These are phyloP conservation scores for Penicillium canescens DNA, from an alignment of 495 filamentous ascomycete genomes.

Conservation along the genomic window DNA sequence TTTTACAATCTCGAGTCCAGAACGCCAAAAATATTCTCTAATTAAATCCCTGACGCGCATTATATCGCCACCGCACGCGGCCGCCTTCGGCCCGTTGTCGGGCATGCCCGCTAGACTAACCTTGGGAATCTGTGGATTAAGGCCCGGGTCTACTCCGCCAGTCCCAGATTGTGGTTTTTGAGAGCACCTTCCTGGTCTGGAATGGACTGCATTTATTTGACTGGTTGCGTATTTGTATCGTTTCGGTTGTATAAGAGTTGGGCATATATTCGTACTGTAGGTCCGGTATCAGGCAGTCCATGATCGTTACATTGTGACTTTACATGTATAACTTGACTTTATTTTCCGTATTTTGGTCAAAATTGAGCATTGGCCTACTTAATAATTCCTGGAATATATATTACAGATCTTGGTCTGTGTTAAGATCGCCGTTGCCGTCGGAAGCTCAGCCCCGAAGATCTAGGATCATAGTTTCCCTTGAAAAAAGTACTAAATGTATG, in stretches of 20 bases:
- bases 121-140: conserved; percentile 22
- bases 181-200: conserved; percentile 28
- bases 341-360: too few species aligned
- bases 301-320: too few species aligned
- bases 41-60: conserved; percentile 7
- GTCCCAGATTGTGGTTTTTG: neutral
- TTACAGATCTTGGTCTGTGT: neutral
- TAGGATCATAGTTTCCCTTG: neutral
- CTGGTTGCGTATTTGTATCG: conserved; percentile 4
- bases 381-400: neutral
- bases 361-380: too few species aligned
- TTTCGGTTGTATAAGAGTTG: neutral
- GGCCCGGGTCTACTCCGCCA: conserved; percentile 16
- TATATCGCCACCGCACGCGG: conserved; percentile 17
- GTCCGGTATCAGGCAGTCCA: neutral
- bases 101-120: conserved; percentile 32
- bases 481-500: too few species aligned
- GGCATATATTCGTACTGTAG: neutral
- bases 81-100: conserved; percentile 35
- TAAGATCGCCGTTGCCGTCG: neutral
- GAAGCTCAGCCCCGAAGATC: neutral
- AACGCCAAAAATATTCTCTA: neutral
- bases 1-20: neutral
- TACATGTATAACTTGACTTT: too few species aligned
- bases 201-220: conserved; percentile 14